A percentile compares a stretch with the other conserved stretches of the same genome.
Evolutionary conservation across 176 grass and related monocot genomes (phyloP).

Genomic region (Musa beccarii): DNA sequence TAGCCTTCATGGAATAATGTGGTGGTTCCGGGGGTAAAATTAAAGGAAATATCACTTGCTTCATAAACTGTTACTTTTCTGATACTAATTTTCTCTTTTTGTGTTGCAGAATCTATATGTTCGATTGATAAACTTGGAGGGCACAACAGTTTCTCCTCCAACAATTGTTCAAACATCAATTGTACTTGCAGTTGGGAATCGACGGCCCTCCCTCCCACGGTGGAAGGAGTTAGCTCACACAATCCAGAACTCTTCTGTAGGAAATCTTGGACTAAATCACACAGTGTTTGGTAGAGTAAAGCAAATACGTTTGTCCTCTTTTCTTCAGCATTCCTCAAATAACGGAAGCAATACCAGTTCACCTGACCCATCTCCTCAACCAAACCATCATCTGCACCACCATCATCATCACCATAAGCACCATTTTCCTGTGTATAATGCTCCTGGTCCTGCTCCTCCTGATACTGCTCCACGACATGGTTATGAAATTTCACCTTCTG

Average conservation of each 20-base stretch:
- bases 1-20: no score
- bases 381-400: conserved; percentile 34
- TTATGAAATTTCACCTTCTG: conserved; percentile 24
- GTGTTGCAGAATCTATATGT: conserved; percentile 65
- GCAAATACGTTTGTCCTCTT: conserved; percentile 66
- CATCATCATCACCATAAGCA: conserved; percentile 35
- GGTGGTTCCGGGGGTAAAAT: background rate
- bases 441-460: conserved; percentile 36
- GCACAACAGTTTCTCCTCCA: conserved; percentile 56
- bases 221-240: conserved; percentile 76
- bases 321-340: conserved; percentile 63
- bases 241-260: conserved; percentile 66
- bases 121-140: conserved; percentile 58
- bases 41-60: background rate
- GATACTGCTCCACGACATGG: conserved; percentile 16
- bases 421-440: conserved; percentile 21
- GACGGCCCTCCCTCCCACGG: conserved; percentile 55
- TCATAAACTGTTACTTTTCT: background rate
- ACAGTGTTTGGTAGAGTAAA: conserved; percentile 83
- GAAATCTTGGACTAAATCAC: conserved; percentile 74
- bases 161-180: conserved; percentile 62
- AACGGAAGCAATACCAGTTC: conserved; percentile 26
- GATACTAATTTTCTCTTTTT: conserved; percentile 1
- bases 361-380: conserved; percentile 49
- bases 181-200: conserved; percentile 69